A percentile compares a stretch with the other conserved stretches of the same genome.
phyloP scores from a whole-genome alignment of 2,329 filamentous ascomycete genomes.

The Juglanconis sp. region DNA sequence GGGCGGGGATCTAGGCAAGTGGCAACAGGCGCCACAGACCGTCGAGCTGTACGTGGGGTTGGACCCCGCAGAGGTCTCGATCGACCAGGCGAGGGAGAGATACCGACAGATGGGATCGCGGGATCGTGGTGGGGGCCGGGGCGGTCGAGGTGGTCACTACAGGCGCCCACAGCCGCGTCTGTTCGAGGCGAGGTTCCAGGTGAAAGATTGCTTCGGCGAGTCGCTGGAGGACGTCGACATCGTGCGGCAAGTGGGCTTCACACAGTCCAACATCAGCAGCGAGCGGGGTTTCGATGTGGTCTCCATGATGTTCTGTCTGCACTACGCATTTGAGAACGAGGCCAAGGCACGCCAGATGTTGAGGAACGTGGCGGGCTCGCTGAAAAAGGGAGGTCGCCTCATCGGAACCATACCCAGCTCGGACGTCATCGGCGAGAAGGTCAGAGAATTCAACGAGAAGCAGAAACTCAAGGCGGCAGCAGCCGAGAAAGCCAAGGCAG shows the following conservation, averaged over 20 bases:
- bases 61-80: slow-evolving; percentile 88
- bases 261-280: slow-evolving; percentile 67
- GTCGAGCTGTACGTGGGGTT: slow-evolving; percentile 93
- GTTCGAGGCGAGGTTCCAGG: slow-evolving; percentile 83
- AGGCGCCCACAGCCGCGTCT: slow-evolving; percentile 51
- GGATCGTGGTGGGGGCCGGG: slow-evolving; percentile 51
- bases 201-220: slow-evolving; percentile 90
- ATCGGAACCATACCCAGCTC: slow-evolving; percentile 97
- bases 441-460: slow-evolving; percentile 71
- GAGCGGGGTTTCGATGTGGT: slow-evolving; percentile 91
- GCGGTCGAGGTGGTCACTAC: slow-evolving; percentile 43
- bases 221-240: slow-evolving; percentile 78
- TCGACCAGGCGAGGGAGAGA: slow-evolving; percentile 83
- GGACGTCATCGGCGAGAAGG: slow-evolving; percentile 76
- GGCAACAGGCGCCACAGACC: slow-evolving; percentile 87
- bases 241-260: slow-evolving; percentile 83
- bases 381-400: slow-evolving; percentile 93
- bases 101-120: slow-evolving; percentile 69
- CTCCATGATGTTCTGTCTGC: slow-evolving; percentile 99
- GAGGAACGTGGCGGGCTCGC: slow-evolving; percentile 79
- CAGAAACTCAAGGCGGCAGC: slow-evolving; percentile 37
- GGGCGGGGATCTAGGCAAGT: slow-evolving; percentile 91
- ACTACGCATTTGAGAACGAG: slow-evolving; percentile 95
- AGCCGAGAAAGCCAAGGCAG: slow-evolving; percentile 27
- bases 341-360: slow-evolving; percentile 89